Evolutionary conservation across 139 green algal genomes (phyloP).

Genomic region (Penium margaritaceum): DNA sequence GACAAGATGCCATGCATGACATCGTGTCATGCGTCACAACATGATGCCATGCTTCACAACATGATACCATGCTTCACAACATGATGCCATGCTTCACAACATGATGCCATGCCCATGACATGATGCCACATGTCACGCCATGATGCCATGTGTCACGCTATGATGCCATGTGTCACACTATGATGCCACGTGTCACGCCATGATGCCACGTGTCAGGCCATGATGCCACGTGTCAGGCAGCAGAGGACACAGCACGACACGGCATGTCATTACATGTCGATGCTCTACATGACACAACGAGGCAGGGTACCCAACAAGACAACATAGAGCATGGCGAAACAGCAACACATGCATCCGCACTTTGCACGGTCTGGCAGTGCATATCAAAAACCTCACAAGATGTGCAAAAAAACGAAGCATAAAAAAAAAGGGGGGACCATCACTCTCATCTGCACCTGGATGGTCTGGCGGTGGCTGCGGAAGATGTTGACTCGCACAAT

Average conservation of each 20-base stretch:
- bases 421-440: no score
- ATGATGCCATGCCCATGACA: background rate
- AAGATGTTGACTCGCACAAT: constrained; percentile 90
- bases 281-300: background rate
- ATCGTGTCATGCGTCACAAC: background rate
- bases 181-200: background rate
- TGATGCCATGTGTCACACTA: background rate
- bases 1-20: no score
- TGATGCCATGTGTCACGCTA: background rate
- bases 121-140: background rate
- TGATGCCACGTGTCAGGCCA: background rate
- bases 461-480: constrained; percentile 80
- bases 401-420: no score
- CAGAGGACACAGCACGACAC: background rate
- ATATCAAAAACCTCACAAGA: no score
- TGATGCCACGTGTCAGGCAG: background rate
- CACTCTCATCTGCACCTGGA: no score
- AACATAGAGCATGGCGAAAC: no score
- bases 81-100: background rate
- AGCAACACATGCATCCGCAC: no score
- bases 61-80: background rate
- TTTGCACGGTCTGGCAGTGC: constrained; percentile 88
- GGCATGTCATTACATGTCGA: background rate
- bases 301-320: background rate
- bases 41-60: background rate